Evolutionary conservation across 768 basidiomycete species (phyloP).

Genomic region (Serpula lacrymans): DNA sequence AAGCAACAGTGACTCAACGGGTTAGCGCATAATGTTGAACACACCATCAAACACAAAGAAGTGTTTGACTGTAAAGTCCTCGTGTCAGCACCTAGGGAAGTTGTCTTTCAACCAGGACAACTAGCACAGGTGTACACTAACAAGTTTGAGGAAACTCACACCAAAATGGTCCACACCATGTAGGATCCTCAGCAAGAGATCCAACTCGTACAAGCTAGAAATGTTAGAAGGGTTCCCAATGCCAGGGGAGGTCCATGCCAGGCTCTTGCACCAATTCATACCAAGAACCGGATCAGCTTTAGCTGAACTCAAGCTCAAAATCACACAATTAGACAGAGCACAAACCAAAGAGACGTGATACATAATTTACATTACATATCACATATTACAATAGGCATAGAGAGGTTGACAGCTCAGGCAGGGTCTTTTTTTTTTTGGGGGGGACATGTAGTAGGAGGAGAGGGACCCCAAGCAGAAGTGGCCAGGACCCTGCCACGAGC

Average conservation of each 20-base stretch:
- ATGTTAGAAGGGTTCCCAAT: constrained; percentile 13
- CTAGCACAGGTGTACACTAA: constrained; percentile 30
- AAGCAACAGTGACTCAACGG: constrained; percentile 29
- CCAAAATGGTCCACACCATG: constrained; percentile 29
- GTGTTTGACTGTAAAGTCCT: constrained; percentile 25
- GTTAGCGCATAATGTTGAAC: constrained; percentile 13
- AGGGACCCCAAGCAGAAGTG: too few species aligned
- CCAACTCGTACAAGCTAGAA: constrained; percentile 22
- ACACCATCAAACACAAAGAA: constrained; percentile 20
- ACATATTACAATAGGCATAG: too few species aligned
- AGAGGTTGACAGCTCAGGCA: too few species aligned
- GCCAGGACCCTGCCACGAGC: too few species aligned
- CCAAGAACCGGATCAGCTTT: constrained; percentile 17
- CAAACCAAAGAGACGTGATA: too few species aligned
- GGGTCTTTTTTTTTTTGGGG: too few species aligned
- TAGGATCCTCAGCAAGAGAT: constrained; percentile 4
- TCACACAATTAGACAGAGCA: too few species aligned
- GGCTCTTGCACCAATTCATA: constrained; percentile 17
- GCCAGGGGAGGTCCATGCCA: constrained; percentile 10
- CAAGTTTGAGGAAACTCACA: constrained; percentile 26
- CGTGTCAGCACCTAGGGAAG: constrained; percentile 8
- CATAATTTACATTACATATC: too few species aligned
- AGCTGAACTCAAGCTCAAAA: constrained; percentile 4
- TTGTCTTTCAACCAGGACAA: constrained; percentile 21
- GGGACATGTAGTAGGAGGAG: too few species aligned